phyloP scores from a whole-genome alignment of 2,329 filamentous ascomycete genomes.

The Colletotrichum melonis region DNA sequence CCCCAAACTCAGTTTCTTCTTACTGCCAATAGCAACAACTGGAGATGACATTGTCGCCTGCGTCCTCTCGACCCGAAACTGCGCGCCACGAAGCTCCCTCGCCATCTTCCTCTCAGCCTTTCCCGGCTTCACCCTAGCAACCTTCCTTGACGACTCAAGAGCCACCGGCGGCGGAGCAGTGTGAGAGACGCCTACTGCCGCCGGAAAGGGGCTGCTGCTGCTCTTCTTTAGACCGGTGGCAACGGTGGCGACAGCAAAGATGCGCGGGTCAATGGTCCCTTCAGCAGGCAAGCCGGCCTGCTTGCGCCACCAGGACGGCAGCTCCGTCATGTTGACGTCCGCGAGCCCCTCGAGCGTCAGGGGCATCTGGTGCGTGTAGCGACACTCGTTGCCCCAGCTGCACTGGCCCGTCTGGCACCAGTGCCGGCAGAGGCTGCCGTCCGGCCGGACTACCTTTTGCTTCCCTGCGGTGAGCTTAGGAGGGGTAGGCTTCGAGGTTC shows the following conservation, averaged over 20 bases:
- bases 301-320: constrained; percentile 56
- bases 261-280: constrained; percentile 27
- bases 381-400: constrained; percentile 56
- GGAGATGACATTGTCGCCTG: constrained; percentile 3
- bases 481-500: neutral
- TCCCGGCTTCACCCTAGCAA: neutral
- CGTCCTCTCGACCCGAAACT: constrained; percentile 15
- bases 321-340: constrained; percentile 53
- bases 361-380: constrained; percentile 61
- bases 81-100: constrained; percentile 17
- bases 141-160: constrained; percentile 6
- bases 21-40: neutral
- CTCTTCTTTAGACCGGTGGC: constrained; percentile 11
- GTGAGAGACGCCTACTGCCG: neutral
- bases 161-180: neutral
- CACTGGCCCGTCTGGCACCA: constrained; percentile 63
- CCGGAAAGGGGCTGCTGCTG: neutral
- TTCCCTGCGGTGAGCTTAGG: neutral
- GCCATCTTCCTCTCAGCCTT: constrained; percentile 19
- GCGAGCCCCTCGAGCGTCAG: constrained; percentile 50
- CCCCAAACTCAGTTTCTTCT: neutral
- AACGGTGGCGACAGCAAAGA: constrained; percentile 16
- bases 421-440: constrained; percentile 51
- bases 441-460: constrained; percentile 10
- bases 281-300: constrained; percentile 22